Conservation (phyloP, 768 basidiomycete species). For the Ramaria rubella region DNA sequence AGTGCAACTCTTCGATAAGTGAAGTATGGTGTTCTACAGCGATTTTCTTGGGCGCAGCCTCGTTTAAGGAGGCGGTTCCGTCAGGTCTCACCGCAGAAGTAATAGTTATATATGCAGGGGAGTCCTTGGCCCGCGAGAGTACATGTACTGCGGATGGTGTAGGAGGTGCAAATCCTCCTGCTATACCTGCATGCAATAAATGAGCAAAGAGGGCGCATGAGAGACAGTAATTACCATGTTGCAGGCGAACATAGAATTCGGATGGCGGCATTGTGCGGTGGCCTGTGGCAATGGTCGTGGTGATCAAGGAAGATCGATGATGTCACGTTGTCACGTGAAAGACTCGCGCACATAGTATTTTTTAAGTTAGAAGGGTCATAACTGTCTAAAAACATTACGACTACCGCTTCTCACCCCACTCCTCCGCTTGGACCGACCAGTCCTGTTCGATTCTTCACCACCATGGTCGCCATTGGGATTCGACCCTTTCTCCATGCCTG, state of each 20-base stretch:
- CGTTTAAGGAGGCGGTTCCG: constrained; percentile 40
- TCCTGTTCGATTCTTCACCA: constrained; percentile 41
- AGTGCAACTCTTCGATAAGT: constrained; percentile 52
- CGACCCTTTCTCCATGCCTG: constrained; percentile 76
- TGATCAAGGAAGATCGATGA: too few species aligned
- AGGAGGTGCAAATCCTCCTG: constrained; percentile 69
- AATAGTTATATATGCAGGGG: constrained; percentile 37
- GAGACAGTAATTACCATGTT: constrained; percentile 2
- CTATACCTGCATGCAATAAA: constrained; percentile 55
- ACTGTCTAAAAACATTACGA: constrained; percentile 62
- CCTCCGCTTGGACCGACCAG: constrained; percentile 74
- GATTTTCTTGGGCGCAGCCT: constrained; percentile 33
- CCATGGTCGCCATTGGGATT: constrained; percentile 29
- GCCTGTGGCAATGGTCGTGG: neutral
- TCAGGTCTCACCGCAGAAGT: constrained; percentile 40
- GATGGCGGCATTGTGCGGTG: neutral
- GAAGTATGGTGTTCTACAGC: constrained; percentile 27
- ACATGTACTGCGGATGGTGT: constrained; percentile 50
- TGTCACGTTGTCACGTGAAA: too few species aligned
- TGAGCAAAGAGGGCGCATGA: neutral
- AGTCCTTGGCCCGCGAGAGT: constrained; percentile 36
- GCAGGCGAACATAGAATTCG: neutral
- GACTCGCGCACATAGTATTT: neutral
- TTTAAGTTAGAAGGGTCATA: constrained; percentile 4
- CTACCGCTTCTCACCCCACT: constrained; percentile 83